These are phyloP conservation scores for Heliocybe sulcata DNA, from an alignment of 1,284 basidiomycete genomes.

Conservation along the genomic window DNA sequence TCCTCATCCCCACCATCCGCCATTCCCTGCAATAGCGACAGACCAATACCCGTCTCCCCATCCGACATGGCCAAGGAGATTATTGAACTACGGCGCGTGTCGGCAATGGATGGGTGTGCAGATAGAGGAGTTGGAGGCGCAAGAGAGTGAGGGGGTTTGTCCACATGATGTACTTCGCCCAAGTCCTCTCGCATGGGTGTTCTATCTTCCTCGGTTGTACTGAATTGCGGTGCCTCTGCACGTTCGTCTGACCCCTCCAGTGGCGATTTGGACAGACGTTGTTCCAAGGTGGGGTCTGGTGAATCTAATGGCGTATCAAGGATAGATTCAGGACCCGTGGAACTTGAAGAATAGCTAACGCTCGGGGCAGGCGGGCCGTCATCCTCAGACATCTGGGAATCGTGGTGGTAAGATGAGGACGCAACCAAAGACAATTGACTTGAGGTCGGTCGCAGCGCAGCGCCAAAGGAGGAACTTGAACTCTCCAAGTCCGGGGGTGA, in stretches of 20 bases:
- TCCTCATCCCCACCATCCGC: slow-evolving; percentile 23
- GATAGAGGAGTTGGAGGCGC: neutral
- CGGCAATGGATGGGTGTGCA: slow-evolving; percentile 12
- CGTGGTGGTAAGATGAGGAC: neutral
- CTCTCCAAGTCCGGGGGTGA: neutral
- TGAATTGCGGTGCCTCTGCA: neutral
- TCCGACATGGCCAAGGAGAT: slow-evolving; percentile 25
- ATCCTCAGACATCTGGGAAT: slow-evolving; percentile 9
- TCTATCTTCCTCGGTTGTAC: neutral
- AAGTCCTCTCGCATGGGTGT: neutral
- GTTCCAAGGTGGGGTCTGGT: neutral
- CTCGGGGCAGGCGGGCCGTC: slow-evolving; percentile 11
- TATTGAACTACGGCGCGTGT: slow-evolving; percentile 17
- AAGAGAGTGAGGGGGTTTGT: neutral
- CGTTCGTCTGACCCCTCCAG: neutral
- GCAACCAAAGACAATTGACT: neutral
- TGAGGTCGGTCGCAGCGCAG: neutral
- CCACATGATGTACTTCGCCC: neutral
- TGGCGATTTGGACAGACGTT: neutral
- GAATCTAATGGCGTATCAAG: neutral
- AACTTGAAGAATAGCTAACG: slow-evolving; percentile 3
- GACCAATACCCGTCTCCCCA: slow-evolving; percentile 58
- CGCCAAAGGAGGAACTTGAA: neutral
- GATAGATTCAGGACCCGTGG: neutral
- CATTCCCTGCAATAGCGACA: slow-evolving; percentile 55